Base-by-base conservation (phyloP, 2,329 filamentous ascomycete species). In the Gliomastix tumulicola region DNA sequence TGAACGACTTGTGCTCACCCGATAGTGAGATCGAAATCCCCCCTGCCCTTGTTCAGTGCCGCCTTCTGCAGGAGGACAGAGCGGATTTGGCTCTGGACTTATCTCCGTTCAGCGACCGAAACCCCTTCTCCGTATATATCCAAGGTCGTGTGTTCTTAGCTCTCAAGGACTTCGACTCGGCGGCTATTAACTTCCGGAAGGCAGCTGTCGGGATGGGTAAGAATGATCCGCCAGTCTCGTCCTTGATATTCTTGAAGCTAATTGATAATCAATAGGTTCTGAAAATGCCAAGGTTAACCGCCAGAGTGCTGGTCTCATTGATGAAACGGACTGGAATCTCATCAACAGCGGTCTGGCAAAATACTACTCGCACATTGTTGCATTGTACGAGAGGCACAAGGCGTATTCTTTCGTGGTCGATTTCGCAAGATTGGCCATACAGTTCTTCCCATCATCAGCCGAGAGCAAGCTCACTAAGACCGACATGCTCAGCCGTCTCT, bases 361-460 rank as follows among this genome's bases (percentile, higher is more conserved):
- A 44, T 98, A 96, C 62, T 94, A 94, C 57, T 79, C 82, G 30
- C 92, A 98, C 56, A 76, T 97, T 35, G 75, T 89, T 11, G 72
- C 78, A 16, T 70, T 98, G 2, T 97, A 85, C 52, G 89, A 96
- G 55, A 76, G 76, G 47, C 74, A 78, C 30, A 84, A 82, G 47
- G 79, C 82, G 1, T 86, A 85, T 56, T 84, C 85, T 3, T 85
- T 84, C 50, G 86, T 94, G 28, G 76, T 88, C 6, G 86, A 94
- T 46, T 96, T 95, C 65, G 81, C 86, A 27, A 75, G 79, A 27
- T 66, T 89, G 18, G 81, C 85, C 6, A 66, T 94, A 30, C 80
- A 87, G 49, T 83, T 85, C 43, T 51, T 68, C 18, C 44, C 49
- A 5, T 34, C 43, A 19, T 32, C 47, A 6, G 34, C 37, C 10